These are phyloP conservation scores for Trichoderma atroviride DNA, from an alignment of 2,329 filamentous ascomycete species.

Conservation along the genomic window DNA sequence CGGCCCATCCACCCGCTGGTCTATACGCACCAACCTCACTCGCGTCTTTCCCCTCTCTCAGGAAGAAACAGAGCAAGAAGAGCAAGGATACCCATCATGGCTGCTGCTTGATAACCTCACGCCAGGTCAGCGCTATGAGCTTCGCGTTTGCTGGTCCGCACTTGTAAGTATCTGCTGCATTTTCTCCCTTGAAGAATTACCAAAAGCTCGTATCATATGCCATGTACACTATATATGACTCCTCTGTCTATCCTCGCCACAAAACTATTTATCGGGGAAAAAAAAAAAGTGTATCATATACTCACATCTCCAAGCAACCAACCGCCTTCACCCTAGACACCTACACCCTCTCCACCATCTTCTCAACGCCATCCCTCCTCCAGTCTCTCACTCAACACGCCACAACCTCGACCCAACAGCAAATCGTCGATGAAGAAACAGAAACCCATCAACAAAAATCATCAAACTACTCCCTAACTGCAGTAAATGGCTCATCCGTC, in stretches of 20 bases:
- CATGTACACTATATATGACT: neutral
- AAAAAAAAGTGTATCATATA: neutral
- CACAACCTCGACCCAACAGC: constrained; percentile 25
- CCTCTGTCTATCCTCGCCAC: neutral
- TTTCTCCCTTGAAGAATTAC: neutral
- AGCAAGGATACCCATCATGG: constrained; percentile 72
- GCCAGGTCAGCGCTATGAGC: constrained; percentile 81
- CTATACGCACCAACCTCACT: constrained; percentile 65
- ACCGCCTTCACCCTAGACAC: constrained; percentile 74
- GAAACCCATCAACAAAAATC: neutral
- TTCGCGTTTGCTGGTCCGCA: constrained; percentile 90
- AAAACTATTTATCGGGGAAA: neutral
- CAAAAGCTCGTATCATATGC: neutral
- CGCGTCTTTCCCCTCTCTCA: constrained; percentile 64
- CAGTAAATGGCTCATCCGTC: constrained; percentile 47
- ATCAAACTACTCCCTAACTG: neutral
- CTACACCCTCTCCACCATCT: constrained; percentile 62
- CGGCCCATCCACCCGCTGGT: constrained; percentile 55
- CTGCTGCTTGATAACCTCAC: constrained; percentile 71
- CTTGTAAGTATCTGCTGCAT: constrained; percentile 65
- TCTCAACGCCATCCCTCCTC: constrained; percentile 64
- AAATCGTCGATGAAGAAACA: neutral
- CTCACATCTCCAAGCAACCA: constrained; percentile 68
- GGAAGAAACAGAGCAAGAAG: neutral
- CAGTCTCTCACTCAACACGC: constrained; percentile 65